phyloP scores from a whole-genome alignment of 1,284 basidiomycete genomes.

The Nidula niveotomentosa region DNA sequence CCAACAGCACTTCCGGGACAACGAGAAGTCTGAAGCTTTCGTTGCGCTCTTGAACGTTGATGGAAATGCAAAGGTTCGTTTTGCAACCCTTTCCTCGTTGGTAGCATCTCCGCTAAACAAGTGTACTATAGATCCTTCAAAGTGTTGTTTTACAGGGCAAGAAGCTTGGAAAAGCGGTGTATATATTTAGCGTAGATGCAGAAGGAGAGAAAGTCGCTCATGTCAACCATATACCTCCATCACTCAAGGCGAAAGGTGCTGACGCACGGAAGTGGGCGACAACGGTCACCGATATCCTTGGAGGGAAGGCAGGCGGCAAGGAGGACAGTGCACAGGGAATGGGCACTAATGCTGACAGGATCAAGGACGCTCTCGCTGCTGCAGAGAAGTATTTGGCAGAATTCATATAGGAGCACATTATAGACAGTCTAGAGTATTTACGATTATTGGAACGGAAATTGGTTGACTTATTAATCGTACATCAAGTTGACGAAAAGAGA shows the following conservation, averaged over 20 bases:
- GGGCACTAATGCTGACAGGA: constrained; percentile 64
- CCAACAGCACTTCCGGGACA: constrained; percentile 73
- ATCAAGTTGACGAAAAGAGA: too few species aligned
- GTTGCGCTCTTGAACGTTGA: constrained; percentile 72
- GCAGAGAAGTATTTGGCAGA: constrained; percentile 47
- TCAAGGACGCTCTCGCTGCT: constrained; percentile 69
- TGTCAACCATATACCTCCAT: constrained; percentile 80
- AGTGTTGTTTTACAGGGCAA: constrained; percentile 75
- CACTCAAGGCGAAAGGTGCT: constrained; percentile 60
- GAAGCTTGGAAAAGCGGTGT: constrained; percentile 82
- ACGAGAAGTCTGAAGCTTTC: constrained; percentile 70
- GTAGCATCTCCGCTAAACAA: constrained; percentile 6
- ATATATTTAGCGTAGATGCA: constrained; percentile 82
- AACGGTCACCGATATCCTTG: constrained; percentile 75
- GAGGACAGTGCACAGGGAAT: constrained; percentile 89
- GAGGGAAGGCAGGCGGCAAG: constrained; percentile 95
- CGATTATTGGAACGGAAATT: too few species aligned
- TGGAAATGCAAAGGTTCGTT: constrained; percentile 73
- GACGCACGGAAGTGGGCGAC: constrained; percentile 86
- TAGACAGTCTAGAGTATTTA: too few species aligned
- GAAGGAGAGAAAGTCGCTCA: constrained; percentile 82
- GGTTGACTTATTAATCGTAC: too few species aligned
- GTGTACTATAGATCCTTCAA: constrained; percentile 60
- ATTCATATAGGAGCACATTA: not conserved
- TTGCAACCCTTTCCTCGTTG: not conserved